phyloP scores from a whole-genome alignment of 1,284 basidiomycete genomes.

The Lignosus rhinocerotis region DNA sequence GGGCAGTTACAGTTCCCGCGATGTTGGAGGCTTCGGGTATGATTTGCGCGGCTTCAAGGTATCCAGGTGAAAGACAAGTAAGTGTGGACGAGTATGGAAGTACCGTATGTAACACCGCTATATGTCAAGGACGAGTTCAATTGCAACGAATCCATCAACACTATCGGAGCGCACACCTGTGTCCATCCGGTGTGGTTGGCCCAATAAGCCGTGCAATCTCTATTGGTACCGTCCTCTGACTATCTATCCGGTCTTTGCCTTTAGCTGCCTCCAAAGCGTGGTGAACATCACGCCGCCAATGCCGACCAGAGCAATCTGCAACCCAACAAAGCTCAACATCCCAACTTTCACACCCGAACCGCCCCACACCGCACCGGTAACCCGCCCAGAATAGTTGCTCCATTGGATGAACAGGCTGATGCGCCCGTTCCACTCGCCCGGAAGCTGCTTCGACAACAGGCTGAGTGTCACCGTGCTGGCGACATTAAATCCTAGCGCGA shows the following conservation, averaged over 20 bases:
- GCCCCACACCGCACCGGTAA: slow-evolving; percentile 67
- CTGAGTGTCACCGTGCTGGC: slow-evolving; percentile 67
- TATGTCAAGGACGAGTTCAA: no score
- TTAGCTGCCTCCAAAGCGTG: slow-evolving; percentile 61
- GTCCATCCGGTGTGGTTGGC: no score
- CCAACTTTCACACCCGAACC: slow-evolving; percentile 65
- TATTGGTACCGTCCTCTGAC: no score
- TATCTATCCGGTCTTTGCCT: slow-evolving; percentile 51
- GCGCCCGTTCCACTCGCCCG: slow-evolving; percentile 57
- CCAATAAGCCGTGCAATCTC: no score
- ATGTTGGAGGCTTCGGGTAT: no score
- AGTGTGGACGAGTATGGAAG: no score
- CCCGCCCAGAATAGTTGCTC: slow-evolving; percentile 63
- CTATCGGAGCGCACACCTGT: no score
- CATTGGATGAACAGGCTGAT: slow-evolving; percentile 64
- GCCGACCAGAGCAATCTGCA: slow-evolving; percentile 63
- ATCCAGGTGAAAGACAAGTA: no score
- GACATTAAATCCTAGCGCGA: slow-evolving; percentile 71
- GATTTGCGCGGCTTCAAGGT: no score
- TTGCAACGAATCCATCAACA: no score
- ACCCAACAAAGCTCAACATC: slow-evolving; percentile 61
- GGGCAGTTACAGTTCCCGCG: no score
- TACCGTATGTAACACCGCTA: no score
- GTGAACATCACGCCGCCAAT: slow-evolving; percentile 55
- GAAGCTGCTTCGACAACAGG: slow-evolving; percentile 66